Percentiles rank a stretch among this genome's conserved stretches.
Evolutionary conservation across 2,329 filamentous ascomycete genomes (phyloP).

Genomic region (Fusarium pininemorale): DNA sequence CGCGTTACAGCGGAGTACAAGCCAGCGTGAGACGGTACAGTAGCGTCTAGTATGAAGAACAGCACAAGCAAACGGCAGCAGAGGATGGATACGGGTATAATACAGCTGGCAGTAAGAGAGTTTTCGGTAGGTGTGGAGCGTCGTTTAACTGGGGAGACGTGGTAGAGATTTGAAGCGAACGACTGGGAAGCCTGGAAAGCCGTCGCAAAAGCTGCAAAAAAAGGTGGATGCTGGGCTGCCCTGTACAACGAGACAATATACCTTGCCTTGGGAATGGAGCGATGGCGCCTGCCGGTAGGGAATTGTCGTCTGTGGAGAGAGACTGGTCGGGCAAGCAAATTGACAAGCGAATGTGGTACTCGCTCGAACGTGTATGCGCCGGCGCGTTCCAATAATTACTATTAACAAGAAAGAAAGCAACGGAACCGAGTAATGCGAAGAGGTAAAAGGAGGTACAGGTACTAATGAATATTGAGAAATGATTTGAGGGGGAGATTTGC

Average conservation of each 20-base stretch:
- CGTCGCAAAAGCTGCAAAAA: conserved; percentile 20
- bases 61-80: conserved; percentile 7
- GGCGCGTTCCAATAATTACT: conserved; percentile 5
- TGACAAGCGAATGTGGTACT: conserved; percentile 9
- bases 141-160: conserved; percentile 13
- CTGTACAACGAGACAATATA: conserved; percentile 23
- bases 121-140: conserved; percentile 25
- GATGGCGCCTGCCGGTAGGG: conserved; percentile 8
- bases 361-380: conserved; percentile 11
- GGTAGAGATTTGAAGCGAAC: conserved; percentile 26
- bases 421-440: conserved; percentile 1
- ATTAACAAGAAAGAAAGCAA: conserved; percentile 12
- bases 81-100: conserved; percentile 15
- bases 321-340: conserved; percentile 21
- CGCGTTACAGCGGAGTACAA: conserved; percentile 27
- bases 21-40: conserved; percentile 21
- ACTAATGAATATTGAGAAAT: conserved; percentile 12
- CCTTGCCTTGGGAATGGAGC: conserved; percentile 17
- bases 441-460: conserved; percentile 19
- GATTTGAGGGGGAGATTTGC: conserved; percentile 29
- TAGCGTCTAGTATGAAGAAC: conserved; percentile 1
- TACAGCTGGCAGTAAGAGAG: conserved; percentile 8
- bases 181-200: conserved; percentile 20
- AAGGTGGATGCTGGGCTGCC: conserved; percentile 21
- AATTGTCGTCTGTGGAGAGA: conserved; percentile 27